phyloP scores from a whole-genome alignment of 345 rosid species.

The Balakata baccata region DNA sequence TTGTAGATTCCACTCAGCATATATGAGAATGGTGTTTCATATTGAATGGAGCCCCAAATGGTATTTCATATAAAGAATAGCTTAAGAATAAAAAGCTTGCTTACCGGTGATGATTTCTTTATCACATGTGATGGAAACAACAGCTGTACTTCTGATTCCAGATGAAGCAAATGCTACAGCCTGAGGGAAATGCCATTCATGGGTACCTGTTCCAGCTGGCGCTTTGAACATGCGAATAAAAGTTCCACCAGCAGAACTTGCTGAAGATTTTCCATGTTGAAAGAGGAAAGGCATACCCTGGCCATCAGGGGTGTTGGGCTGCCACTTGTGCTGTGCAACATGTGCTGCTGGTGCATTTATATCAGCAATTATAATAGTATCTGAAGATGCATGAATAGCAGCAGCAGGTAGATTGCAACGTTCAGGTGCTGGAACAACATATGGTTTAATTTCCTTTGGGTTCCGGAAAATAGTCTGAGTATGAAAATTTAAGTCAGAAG shows the following conservation, averaged over 20 bases:
- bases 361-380: slow-evolving; percentile 71
- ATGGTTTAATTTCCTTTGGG: slow-evolving; percentile 79
- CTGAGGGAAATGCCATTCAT: slow-evolving; percentile 81
- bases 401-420: slow-evolving; percentile 97
- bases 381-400: slow-evolving; percentile 83
- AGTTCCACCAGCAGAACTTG: slow-evolving; percentile 65
- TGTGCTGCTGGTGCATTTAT: slow-evolving; percentile 88
- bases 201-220: slow-evolving; percentile 52
- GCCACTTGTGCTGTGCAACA: slow-evolving; percentile 91
- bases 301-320: slow-evolving; percentile 95
- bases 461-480: slow-evolving; percentile 92
- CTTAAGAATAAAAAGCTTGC: background rate
- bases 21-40: no score
- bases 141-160: slow-evolving; percentile 74
- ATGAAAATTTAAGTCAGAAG: slow-evolving; percentile 19
- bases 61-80: background rate
- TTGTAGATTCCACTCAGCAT: no score
- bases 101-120: slow-evolving; percentile 86
- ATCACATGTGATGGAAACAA: slow-evolving; percentile 74
- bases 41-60: no score
- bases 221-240: slow-evolving; percentile 93
- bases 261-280: slow-evolving; percentile 71
- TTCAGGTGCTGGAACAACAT: slow-evolving; percentile 69
- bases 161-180: slow-evolving; percentile 85
- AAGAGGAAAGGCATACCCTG: slow-evolving; percentile 92